Base-by-base conservation (phyloP, 208 protist species). In the Jaenimonas drosophilae region DNA sequence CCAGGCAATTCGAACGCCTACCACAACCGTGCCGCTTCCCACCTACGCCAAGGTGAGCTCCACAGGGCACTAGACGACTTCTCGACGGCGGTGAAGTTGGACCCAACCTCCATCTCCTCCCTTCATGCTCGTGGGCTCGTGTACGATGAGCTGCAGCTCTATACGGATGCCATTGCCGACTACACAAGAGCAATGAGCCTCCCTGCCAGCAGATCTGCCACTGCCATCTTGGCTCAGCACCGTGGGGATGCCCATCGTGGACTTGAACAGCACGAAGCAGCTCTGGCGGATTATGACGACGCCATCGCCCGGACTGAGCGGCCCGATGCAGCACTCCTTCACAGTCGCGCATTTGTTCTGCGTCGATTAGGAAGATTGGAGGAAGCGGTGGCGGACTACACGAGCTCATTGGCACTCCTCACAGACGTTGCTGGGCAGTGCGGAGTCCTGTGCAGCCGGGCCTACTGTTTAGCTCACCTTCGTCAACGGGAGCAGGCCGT, bases 1-100 rank as follows among this genome's bases (percentile, higher is more conserved):
- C 70, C 71, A 0, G 32, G 45, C 11, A 94, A 91, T 49, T 77
- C 85, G 4, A 90, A 89, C 48, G 86, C 85, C 27, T 78, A 76
- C 58, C 90, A 96, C 67, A 96, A 95, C 49, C 50, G 91, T 1
- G 92, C 89, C 31, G 91, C 93, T 56, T 76, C 64, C 34, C 70
- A 82, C 49, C 81, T 93, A 41, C 65, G 76, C 46, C 68, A 64
- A n/a, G 62, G 70, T 28, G 55, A 61, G 25, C 33, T 63, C n/a
- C 51, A 72, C 36, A 44, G 56, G 16, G 89, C 85, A 14, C 64
- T 91, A 27, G 49, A 40, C 3, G 58, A 67, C 45, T 96, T 89
- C 44, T 64, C 64, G 12, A 64, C 43, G 28, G 85, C 86, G 21
- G 88, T 94, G 23, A 43, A 70, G 29, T 56, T 90, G 2, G 67